phyloP scores from a whole-genome alignment of 108 stramenopile genomes.

The Pelagomonas calceolata region DNA sequence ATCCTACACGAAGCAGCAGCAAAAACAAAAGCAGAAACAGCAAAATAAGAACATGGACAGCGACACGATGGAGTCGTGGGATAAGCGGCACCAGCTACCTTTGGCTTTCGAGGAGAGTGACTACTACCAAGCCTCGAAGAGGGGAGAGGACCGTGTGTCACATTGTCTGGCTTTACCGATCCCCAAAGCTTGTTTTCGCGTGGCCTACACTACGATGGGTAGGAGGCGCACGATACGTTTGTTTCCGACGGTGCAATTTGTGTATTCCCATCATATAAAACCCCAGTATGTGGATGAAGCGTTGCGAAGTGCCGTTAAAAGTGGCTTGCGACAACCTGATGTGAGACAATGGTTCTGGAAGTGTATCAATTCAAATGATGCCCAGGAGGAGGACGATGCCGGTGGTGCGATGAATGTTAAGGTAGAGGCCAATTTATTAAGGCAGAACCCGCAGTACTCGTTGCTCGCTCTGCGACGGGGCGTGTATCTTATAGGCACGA shows the following conservation, averaged over 20 bases:
- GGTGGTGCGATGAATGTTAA: slow-evolving; percentile 9
- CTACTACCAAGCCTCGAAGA: slow-evolving; percentile 20
- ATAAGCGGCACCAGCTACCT: slow-evolving; percentile 25
- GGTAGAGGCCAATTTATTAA: slow-evolving; percentile 1
- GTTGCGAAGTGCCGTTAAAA: no score
- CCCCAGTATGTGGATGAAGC: slow-evolving; percentile 39
- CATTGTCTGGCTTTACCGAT: slow-evolving; percentile 40
- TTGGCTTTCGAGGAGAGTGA: slow-evolving; percentile 10
- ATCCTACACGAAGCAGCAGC: slow-evolving; percentile 48
- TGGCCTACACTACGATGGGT: slow-evolving; percentile 25
- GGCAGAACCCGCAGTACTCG: slow-evolving; percentile 38
- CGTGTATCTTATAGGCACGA: slow-evolving; percentile 46
- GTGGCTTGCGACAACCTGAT: no score
- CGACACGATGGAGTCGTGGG: slow-evolving; percentile 44
- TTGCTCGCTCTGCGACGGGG: slow-evolving; percentile 34
- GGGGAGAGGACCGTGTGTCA: no score
- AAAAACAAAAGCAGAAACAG: slow-evolving; percentile 50
- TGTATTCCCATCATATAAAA: slow-evolving; percentile 41
- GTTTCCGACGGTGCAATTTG: slow-evolving; percentile 42
- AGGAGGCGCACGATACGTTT: slow-evolving; percentile 26
- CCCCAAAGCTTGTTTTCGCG: no score
- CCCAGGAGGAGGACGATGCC: slow-evolving; percentile 7
- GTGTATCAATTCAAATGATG: slow-evolving; percentile 23
- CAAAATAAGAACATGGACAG: slow-evolving; percentile 42
- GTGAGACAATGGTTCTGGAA: slow-evolving; percentile 23